Evolutionary conservation across 2,329 filamentous ascomycete genomes (phyloP).

Genomic region (Hymenoscyphus linearis): DNA sequence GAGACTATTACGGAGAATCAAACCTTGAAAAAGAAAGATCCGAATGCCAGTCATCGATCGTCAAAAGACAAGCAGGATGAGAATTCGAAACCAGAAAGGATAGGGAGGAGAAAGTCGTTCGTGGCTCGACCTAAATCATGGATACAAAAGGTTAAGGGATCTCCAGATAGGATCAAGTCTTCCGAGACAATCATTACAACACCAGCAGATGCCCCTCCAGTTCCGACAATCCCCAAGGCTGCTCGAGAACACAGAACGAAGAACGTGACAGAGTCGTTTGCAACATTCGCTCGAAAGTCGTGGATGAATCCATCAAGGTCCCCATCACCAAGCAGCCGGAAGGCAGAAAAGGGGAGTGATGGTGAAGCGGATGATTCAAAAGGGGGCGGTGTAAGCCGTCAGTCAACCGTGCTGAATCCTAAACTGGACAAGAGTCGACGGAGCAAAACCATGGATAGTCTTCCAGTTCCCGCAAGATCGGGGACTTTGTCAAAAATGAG

Average conservation of each 20-base stretch:
- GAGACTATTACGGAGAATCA: conserved; percentile 10
- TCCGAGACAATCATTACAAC: conserved; percentile 19
- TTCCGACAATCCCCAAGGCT: conserved; percentile 26
- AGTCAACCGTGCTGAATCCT: conserved; percentile 15
- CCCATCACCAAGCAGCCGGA: conserved; percentile 38
- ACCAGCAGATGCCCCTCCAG: conserved; percentile 33
- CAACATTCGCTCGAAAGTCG: conserved; percentile 44
- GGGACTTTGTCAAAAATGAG: conserved; percentile 26
- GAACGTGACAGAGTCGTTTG: conserved; percentile 44
- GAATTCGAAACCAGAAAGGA: conserved; percentile 23
- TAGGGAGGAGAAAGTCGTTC: conserved; percentile 31
- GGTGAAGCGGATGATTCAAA: conserved; percentile 17
- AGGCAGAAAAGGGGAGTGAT: conserved; percentile 16
- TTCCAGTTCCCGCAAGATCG: conserved; percentile 16
- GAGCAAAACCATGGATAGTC: conserved; percentile 18
- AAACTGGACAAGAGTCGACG: conserved; percentile 20
- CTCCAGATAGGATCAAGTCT: conserved; percentile 26
- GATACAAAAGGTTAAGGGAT: conserved; percentile 31
- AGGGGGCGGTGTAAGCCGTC: conserved; percentile 15
- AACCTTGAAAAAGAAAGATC: conserved; percentile 16
- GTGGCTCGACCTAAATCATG: conserved; percentile 33
- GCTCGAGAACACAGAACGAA: conserved; percentile 35
- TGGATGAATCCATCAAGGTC: conserved; percentile 44
- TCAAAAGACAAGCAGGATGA: conserved; percentile 29
- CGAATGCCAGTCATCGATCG: conserved; percentile 13